phyloP scores from a whole-genome alignment of 345 rosid species.

The Syzygium aromaticum region DNA sequence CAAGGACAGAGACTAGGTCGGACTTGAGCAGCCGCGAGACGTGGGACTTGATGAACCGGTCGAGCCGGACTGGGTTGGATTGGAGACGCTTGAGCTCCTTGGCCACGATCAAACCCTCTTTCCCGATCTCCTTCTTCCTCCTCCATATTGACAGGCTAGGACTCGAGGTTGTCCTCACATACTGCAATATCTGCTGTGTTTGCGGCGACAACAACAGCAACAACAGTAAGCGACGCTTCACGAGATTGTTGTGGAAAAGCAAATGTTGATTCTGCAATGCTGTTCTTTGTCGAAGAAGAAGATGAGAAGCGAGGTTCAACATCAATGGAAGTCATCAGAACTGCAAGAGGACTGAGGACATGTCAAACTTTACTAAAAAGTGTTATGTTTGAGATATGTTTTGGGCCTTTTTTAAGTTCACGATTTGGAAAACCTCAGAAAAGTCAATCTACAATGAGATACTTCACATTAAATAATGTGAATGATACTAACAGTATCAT shows the following conservation, averaged over 20 bases:
- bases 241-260: background rate
- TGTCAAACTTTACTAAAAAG: background rate
- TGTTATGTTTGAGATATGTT: background rate
- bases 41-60: slow-evolving; percentile 49
- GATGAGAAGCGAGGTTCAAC: background rate
- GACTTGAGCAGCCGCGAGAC: slow-evolving; percentile 87
- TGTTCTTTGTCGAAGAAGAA: background rate
- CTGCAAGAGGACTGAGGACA: background rate
- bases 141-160: slow-evolving; percentile 99
- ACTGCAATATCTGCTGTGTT: background rate
- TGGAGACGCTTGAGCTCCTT: slow-evolving; percentile 80
- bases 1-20: slow-evolving; percentile 75
- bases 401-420: background rate
- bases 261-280: background rate
- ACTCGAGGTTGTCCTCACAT: slow-evolving; percentile 43
- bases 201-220: background rate
- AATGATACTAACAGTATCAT: slow-evolving; percentile 78
- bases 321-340: background rate
- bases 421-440: background rate
- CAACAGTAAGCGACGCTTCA: background rate
- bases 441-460: background rate
- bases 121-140: slow-evolving; percentile 81
- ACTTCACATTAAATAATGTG: background rate
- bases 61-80: slow-evolving; percentile 42
- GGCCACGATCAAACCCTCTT: slow-evolving; percentile 75